A percentile compares a stretch with the other conserved stretches of the same genome.
These are phyloP conservation scores for Castanea mollissima DNA, from an alignment of 306 rosid species.

Conservation along the genomic window DNA sequence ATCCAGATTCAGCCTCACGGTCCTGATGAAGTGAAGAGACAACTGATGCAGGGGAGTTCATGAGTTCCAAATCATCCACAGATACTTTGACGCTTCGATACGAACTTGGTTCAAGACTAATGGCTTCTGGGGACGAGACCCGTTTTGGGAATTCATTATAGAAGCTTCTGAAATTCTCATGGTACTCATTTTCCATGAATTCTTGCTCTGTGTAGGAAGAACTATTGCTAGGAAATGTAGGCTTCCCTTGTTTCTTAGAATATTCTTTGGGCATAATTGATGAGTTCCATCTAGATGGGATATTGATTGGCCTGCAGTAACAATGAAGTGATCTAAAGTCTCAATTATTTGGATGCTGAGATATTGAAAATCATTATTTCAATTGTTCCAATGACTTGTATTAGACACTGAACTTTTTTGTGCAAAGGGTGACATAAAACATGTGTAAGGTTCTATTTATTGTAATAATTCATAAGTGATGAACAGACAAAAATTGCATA, in stretches of 20 bases:
- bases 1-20: slow-evolving; percentile 43
- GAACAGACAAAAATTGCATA: not conserved
- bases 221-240: slow-evolving; percentile 31
- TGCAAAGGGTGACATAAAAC: not conserved
- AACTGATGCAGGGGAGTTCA: slow-evolving; percentile 59
- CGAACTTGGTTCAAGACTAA: slow-evolving; percentile 53
- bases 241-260: slow-evolving; percentile 41
- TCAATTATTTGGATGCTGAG: not conserved
- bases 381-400: not conserved
- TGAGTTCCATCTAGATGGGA: slow-evolving; percentile 67
- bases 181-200: slow-evolving; percentile 42
- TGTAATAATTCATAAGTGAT: too few species aligned
- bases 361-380: not conserved
- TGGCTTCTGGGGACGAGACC: slow-evolving; percentile 72
- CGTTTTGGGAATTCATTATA: slow-evolving; percentile 53
- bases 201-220: slow-evolving; percentile 39
- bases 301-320: slow-evolving; percentile 62
- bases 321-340: slow-evolving; percentile 25
- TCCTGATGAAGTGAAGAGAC: slow-evolving; percentile 69
- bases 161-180: slow-evolving; percentile 40
- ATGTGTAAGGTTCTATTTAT: too few species aligned
- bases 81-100: slow-evolving; percentile 49
- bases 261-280: slow-evolving; percentile 41
- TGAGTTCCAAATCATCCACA: slow-evolving; percentile 58
- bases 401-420: not conserved